Evolutionary conservation across 2,329 filamentous ascomycete species (phyloP), one percentile per base, ranked within the genome.

Genomic region (Nakataea oryzae): DNA sequence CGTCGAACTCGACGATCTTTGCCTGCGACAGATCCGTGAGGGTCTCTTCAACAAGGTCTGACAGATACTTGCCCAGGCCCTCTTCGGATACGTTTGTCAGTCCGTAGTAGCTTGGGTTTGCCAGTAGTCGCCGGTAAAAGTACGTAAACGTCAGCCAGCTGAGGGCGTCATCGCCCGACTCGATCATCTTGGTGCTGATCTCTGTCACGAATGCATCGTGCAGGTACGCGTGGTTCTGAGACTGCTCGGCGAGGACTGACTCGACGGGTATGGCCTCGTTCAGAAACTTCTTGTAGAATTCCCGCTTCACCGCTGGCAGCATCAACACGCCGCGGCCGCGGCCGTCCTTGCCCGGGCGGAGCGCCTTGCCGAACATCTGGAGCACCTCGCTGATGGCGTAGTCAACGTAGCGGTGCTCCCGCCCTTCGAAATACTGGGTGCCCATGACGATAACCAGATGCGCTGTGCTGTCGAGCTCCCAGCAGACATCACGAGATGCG

Each of bases 121-220:
- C 93, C 47, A 97, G 83, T 50, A 99, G 83, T 63, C 95, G 88
- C 56, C 95, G 89, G 77, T 99, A 99, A 77, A 97, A 97, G 78
- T 96, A 99, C 13, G 93, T 97, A 73, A 97, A 97, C 0, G 95
- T 97, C 50, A 92, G 91, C 95, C 95, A 99, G 75, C 96, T 96
- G 67, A 99, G 93, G 13, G 93, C 95, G 76, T 97, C 93, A 69
- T 97, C 95, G 17, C 92, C 96, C 14, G 93, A 96, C 69, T 91
- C 86, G 64, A 99, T 95, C 73, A 93, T 96, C 79, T 92, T 93
- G 24, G 92, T 96, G 79, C 92, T 97, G 70, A 97, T 92, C 75
- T 99, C 95, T 0, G 93, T 93, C 57, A 99, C 93, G 69, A 99
- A 97, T 0, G 92, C 93, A 75, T 99, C 96, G 69, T 96, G 91